Percentiles rank a stretch among this genome's conserved stretches.
phyloP scores from a whole-genome alignment of 2,329 filamentous ascomycete species.

The Neonectria ditissima region DNA sequence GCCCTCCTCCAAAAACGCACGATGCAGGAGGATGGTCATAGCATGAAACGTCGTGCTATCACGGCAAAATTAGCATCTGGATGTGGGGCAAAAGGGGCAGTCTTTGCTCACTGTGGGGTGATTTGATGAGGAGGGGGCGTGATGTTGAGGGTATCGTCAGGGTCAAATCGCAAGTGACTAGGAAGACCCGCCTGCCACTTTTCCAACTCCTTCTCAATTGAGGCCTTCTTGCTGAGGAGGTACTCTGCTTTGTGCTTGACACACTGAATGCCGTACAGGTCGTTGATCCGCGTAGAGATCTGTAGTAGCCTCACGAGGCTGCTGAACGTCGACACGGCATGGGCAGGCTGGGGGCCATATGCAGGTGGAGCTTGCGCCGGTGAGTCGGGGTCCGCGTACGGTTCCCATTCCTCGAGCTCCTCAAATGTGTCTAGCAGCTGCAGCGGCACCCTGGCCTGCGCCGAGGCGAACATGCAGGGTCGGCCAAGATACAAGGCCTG shows the following conservation, averaged over 20 bases:
- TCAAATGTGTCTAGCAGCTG: constrained; percentile 50
- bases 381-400: constrained; percentile 47
- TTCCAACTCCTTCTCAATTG: constrained; percentile 43
- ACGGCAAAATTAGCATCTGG: constrained; percentile 23
- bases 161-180: constrained; percentile 44
- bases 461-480: constrained; percentile 49
- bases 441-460: constrained; percentile 48
- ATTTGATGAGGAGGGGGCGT: constrained; percentile 47
- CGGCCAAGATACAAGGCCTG: constrained; percentile 50
- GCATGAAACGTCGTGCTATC: constrained; percentile 53
- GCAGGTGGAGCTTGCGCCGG: constrained; percentile 41
- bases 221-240: constrained; percentile 42
- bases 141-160: constrained; percentile 41
- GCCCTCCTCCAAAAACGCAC: constrained; percentile 55
- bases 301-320: constrained; percentile 46
- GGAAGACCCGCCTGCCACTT: constrained; percentile 44
- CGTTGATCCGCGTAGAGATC: constrained; percentile 46
- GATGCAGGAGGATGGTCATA: constrained; percentile 58
- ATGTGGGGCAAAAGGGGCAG: constrained; percentile 2
- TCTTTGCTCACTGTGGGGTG: constrained; percentile 44
- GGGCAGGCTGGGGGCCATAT: constrained; percentile 45
- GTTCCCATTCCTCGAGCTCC: constrained; percentile 51
- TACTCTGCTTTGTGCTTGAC: constrained; percentile 44
- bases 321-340: constrained; percentile 46
- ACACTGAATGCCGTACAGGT: constrained; percentile 44